Base-by-base conservation (phyloP, 1,284 basidiomycete species). In the Ustilago loliicola region DNA sequence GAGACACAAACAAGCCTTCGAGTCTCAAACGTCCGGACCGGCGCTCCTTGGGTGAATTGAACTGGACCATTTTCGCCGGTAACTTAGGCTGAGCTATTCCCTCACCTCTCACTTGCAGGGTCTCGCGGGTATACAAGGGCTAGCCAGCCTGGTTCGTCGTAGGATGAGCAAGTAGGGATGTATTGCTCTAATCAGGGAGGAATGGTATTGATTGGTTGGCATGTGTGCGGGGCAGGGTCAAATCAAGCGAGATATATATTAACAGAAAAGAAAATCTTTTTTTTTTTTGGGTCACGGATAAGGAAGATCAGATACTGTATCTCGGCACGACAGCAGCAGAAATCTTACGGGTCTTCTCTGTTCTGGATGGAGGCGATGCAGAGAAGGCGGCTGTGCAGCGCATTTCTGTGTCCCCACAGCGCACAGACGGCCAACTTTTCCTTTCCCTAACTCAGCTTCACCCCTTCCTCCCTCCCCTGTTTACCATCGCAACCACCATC, bases 211-310 rank as follows among this genome's bases (percentile, higher is more conserved):
- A 42, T 21, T 19, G 47, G 8, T 34, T 34, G 32, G 32, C 32
- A 34, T 5, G 32, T 34, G 23, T 50, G 47, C 8, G 47, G 23
- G 47, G 23, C 47, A 50, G 19, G 47, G 47, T 56, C 40, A 34
- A 7, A 34, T 34, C 32, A 34, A 11, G 11, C 32, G 32, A 34
- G 32, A 34, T 45, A 21, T 19, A 9, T n/a, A 6, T 21, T 7
- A 45, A 27, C 6, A 23, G 15, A 23, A 38, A 19, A 27, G 38
- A 34, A 8, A 23, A 13, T 2, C n/a, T 38, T 53, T 61, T 53
- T 27, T 45, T 55, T 34, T 50, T 50, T 60, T 66, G 34, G 29
- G 51, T 38, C 19, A 47, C 52, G 45, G 52, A 67, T 51, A 52
- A 56, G n/a, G 21, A 47, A 51, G 36, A 40, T 51, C 53, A 36